phyloP scores from a whole-genome alignment of 106 monocot genomes.

The Dioscorea zingiberensis region DNA sequence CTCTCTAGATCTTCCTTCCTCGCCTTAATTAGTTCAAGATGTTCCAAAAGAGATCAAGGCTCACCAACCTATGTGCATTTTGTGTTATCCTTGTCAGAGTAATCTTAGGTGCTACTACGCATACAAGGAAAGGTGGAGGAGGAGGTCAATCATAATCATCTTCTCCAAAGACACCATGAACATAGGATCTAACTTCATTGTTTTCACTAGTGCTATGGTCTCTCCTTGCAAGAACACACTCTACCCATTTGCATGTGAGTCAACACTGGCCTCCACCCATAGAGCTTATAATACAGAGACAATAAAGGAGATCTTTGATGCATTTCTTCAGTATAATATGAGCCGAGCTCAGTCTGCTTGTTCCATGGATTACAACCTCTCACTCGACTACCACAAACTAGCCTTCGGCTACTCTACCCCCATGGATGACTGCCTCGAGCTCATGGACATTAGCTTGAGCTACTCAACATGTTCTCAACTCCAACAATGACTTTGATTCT shows the following conservation, averaged over 20 bases:
- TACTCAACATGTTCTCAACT: slow-evolving; percentile 24
- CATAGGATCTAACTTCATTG: not conserved
- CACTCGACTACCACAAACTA: not conserved
- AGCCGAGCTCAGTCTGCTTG: slow-evolving; percentile 20
- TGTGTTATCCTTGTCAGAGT: not conserved
- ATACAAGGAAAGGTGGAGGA: not conserved
- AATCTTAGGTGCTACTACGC: not conserved
- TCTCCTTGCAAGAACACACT: slow-evolving; percentile 27
- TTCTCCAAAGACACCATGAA: not conserved
- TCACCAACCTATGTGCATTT: not conserved
- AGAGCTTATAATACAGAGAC: not conserved
- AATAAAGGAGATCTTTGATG: slow-evolving; percentile 30
- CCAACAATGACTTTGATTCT: not conserved
- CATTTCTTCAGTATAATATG: slow-evolving; percentile 41
- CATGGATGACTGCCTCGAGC: slow-evolving; percentile 58
- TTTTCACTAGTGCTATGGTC: not conserved
- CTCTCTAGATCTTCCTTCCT: no score
- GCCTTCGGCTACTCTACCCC: slow-evolving; percentile 9
- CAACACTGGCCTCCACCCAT: slow-evolving; percentile 17
- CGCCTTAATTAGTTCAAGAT: not conserved
- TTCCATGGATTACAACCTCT: slow-evolving; percentile 32
- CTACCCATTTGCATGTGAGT: slow-evolving; percentile 37
- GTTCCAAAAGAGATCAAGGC: not conserved
- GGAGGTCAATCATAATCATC: not conserved
- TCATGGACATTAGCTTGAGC: slow-evolving; percentile 48